Base-by-base conservation (phyloP, 441 rosid genomes). In the Viola pubescens region DNA sequence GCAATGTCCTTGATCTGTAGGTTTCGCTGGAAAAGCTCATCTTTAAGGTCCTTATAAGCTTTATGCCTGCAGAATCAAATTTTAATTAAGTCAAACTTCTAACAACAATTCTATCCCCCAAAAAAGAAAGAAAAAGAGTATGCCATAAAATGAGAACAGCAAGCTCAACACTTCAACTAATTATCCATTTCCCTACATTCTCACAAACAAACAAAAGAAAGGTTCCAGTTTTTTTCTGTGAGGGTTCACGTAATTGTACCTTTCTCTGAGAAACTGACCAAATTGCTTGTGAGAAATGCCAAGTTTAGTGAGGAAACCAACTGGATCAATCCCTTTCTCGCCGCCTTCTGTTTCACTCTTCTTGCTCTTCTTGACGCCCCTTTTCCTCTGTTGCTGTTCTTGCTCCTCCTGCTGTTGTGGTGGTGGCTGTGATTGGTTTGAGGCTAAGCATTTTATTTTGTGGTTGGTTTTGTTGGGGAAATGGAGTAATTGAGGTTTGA, bases 191-290 rank as follows among this genome's bases (percentile, higher is more conserved):
- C 2, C 34, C 34, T 26, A 26, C 34, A 26, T 26, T 2, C 40
- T 7, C 13, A 9, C 10, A 4, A 49, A 50, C 48, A 69, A 19
- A 60, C 40, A 57, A 58, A n/a, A 8, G 59, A 45, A 62, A 54
- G n/a, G 2, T 9, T 5, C 41, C 26, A 2, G 46, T 46, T 10
- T 39, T 9, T n/a, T 56, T 26, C 11, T 6, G 47, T 6, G 8
- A 6, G 46, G 34, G 37, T 26, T 6, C 34, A 55, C 11, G 14
- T 10, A 9, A 12, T 2, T 11, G 26, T 50, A 94, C 98, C 98
- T 89, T 78, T 89, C 98, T 9, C 97, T 90, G 57, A 89, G 95
- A 79, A 84, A 94, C 70, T 84, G 88, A 66, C 91, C 86, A 62
- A 88, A 86, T 60, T 75, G 75, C 67, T 85, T 89, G 56, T 94